Evolutionary conservation across 106 monocot genomes (phyloP).

Genomic region (Vanilla planifolia): DNA sequence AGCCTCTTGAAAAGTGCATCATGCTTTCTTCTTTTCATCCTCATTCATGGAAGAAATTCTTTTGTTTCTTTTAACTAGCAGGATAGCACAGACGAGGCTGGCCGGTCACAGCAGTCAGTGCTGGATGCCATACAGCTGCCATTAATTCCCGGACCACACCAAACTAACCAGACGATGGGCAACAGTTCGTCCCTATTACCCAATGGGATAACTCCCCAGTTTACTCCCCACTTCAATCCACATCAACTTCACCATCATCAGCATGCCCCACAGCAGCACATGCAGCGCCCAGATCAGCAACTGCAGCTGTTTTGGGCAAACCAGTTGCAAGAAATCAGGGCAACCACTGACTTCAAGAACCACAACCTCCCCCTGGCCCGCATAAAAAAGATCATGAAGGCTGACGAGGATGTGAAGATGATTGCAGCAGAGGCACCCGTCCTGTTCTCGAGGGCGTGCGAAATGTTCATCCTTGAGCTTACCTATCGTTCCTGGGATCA

Average conservation of each 20-base stretch:
- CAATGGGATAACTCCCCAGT: neutral
- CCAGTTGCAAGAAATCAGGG: constrained; percentile 24
- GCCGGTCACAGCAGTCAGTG: neutral
- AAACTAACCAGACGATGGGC: neutral
- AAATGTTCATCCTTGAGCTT: constrained; percentile 58
- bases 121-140: neutral
- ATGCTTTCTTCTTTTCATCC: neutral
- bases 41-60: neutral
- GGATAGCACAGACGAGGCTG: neutral
- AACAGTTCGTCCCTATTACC: neutral
- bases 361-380: constrained; percentile 57
- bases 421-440: constrained; percentile 58
- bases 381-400: constrained; percentile 71
- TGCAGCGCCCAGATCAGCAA: constrained; percentile 23
- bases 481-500: constrained; percentile 45
- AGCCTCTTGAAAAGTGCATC: neutral
- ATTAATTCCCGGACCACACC: neutral
- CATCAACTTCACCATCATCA: constrained; percentile 18
- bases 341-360: constrained; percentile 48
- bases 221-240: neutral
- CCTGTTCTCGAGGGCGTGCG: constrained; percentile 49
- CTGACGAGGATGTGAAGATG: constrained; percentile 66
- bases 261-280: constrained; percentile 29
- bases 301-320: constrained; percentile 37
- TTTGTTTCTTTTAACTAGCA: neutral